Conservation (phyloP, 495 filamentous ascomycete genomes). For the Penicillium steckii region DNA sequence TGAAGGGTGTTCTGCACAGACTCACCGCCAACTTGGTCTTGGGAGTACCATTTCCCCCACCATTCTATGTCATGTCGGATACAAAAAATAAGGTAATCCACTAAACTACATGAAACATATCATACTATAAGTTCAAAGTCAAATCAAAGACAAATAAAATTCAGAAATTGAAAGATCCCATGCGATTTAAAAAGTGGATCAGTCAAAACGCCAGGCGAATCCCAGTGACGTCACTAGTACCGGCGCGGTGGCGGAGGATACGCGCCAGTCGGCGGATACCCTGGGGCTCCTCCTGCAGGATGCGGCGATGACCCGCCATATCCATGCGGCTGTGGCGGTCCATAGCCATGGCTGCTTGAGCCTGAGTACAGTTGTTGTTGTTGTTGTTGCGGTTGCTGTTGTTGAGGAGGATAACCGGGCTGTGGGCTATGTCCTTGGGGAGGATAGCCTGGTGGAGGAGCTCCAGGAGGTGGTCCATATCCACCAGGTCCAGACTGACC, state of each 20-base stretch:
- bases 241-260: slow-evolving; percentile 35
- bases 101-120: too few species aligned
- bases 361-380: slow-evolving; percentile 17
- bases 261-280: slow-evolving; percentile 22
- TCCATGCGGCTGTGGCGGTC: slow-evolving; percentile 23
- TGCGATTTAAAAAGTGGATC: background rate
- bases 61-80: background rate
- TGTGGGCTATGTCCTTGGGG: slow-evolving; percentile 13
- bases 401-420: slow-evolving; percentile 13
- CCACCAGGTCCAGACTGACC: slow-evolving; percentile 8
- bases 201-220: too few species aligned
- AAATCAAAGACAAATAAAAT: background rate
- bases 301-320: slow-evolving; percentile 22
- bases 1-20: too few species aligned
- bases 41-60: background rate
- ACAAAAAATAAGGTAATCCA: background rate
- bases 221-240: slow-evolving; percentile 21
- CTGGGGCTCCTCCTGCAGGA: slow-evolving; percentile 6
- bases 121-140: background rate
- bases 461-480: slow-evolving; percentile 5
- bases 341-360: slow-evolving; percentile 17
- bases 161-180: background rate
- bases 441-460: slow-evolving; percentile 21
- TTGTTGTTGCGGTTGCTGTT: slow-evolving; percentile 4
- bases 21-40: too few species aligned